A percentile compares a stretch with the other conserved stretches of the same genome.
phyloP scores from a whole-genome alignment of 2,329 filamentous ascomycete genomes.

The Aspergillus aculeatus region DNA sequence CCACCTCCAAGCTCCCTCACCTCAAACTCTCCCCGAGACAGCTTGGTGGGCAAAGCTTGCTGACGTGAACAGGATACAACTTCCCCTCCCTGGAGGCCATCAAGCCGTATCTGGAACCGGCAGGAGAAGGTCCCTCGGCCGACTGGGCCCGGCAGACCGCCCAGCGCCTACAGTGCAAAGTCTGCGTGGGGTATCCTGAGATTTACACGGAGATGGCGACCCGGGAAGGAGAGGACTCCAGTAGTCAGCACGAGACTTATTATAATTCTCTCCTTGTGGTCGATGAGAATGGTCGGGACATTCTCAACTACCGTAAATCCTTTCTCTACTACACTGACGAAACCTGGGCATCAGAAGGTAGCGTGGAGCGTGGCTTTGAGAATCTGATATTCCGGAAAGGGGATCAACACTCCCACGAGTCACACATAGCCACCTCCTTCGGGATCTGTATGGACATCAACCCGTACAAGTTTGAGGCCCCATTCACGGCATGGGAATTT shows the following conservation, averaged over 20 bases:
- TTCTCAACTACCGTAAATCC: constrained; percentile 62
- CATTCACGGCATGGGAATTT: constrained; percentile 61
- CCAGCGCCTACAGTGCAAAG: constrained; percentile 54
- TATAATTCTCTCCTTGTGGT: constrained; percentile 63
- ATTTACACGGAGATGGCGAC: constrained; percentile 23
- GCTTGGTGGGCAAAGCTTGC: not conserved
- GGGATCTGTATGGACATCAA: constrained; percentile 60
- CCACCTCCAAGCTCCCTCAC: not conserved
- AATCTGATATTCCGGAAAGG: constrained; percentile 23
- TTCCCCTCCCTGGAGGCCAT: constrained; percentile 59
- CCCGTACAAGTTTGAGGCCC: constrained; percentile 60
- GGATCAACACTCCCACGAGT: constrained; percentile 8
- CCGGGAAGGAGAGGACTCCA: constrained; percentile 1
- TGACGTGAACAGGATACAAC: constrained; percentile 55
- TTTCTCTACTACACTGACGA: constrained; percentile 68
- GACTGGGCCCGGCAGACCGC: constrained; percentile 59
- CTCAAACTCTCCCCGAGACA: not conserved
- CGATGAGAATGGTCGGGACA: constrained; percentile 52
- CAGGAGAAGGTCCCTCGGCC: constrained; percentile 54
- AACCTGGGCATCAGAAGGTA: constrained; percentile 59
- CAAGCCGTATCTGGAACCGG: constrained; percentile 59
- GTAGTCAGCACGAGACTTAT: constrained; percentile 30
- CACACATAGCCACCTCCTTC: constrained; percentile 42
- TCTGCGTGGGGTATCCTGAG: constrained; percentile 66
- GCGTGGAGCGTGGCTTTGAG: constrained; percentile 32